Conservation (phyloP, 1,284 basidiomycete genomes). For the Vanrija humicola region DNA sequence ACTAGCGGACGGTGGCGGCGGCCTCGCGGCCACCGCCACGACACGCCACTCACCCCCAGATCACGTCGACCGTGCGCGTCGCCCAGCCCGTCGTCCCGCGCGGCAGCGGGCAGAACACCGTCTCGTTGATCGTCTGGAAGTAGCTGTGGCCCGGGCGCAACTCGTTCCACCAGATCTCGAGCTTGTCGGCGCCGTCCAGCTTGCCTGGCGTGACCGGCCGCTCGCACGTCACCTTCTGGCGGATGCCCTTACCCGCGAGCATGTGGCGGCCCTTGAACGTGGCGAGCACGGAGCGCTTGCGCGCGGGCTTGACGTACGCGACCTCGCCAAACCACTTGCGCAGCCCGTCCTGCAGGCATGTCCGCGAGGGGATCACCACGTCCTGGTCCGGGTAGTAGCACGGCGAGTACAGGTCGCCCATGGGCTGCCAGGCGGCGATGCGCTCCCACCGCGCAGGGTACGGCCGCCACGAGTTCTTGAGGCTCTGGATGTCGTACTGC, state of each 20-base stretch:
- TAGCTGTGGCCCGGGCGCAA: conserved; percentile 20
- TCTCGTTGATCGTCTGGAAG: conserved; percentile 32
- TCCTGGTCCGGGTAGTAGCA: conserved; percentile 26
- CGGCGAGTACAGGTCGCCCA: conserved; percentile 26
- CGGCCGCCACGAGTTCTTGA: conserved; percentile 13
- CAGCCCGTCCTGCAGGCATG: conserved; percentile 21
- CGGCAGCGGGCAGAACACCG: conserved; percentile 42
- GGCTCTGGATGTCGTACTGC: conserved; percentile 11
- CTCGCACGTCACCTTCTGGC: conserved; percentile 19
- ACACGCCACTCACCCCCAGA: conserved; percentile 26
- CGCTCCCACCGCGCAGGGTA: not conserved
- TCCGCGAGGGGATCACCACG: conserved; percentile 25
- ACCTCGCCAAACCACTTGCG: conserved; percentile 17
- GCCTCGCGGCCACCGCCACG: conserved; percentile 13
- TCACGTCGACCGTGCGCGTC: conserved; percentile 37
- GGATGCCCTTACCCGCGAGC: conserved; percentile 16
- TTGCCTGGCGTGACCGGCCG: conserved; percentile 4
- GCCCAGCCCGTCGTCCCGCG: conserved; percentile 37
- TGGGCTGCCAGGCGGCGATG: conserved; percentile 18
- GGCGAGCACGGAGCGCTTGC: conserved; percentile 14
- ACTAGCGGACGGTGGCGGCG: conserved; percentile 16
- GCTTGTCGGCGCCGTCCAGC: conserved; percentile 7
- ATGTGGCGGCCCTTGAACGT: conserved; percentile 23
- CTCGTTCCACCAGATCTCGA: conserved; percentile 18
- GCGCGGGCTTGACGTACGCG: conserved; percentile 13